A percentile compares a stretch with the other conserved stretches of the same genome.
Evolutionary conservation across 768 basidiomycete genomes (phyloP).

Genomic region (Rickenella mellea): DNA sequence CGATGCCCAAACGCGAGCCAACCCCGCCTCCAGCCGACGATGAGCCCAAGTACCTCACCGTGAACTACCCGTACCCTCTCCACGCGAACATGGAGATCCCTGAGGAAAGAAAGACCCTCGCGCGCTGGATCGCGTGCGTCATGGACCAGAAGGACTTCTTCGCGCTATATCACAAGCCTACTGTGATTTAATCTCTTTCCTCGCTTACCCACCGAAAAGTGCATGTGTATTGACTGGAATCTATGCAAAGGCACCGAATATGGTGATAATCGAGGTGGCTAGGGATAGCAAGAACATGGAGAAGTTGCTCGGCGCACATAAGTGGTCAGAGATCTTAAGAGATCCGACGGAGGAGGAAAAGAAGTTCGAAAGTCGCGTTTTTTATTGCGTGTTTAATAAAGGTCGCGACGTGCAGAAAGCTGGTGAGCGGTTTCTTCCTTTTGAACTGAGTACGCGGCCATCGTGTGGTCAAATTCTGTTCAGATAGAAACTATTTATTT

Average conservation of each 20-base stretch:
- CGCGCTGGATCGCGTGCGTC: slow-evolving; percentile 38
- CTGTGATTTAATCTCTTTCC: slow-evolving; percentile 22
- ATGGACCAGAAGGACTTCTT: slow-evolving; percentile 27
- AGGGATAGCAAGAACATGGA: slow-evolving; percentile 24
- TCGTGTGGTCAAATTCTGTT: too few species aligned
- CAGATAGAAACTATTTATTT: not conserved
- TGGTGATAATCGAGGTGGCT: slow-evolving; percentile 40
- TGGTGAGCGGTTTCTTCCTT: slow-evolving; percentile 22
- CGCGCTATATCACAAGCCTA: slow-evolving; percentile 39
- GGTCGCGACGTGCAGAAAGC: slow-evolving; percentile 40
- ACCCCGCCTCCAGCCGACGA: slow-evolving; percentile 35
- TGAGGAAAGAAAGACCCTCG: slow-evolving; percentile 26
- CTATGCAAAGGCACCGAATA: slow-evolving; percentile 27
- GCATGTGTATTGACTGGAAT: not conserved
- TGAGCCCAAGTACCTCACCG: slow-evolving; percentile 37
- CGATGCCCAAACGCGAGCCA: slow-evolving; percentile 31
- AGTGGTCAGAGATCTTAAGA: slow-evolving; percentile 36
- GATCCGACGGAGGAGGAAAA: slow-evolving; percentile 29
- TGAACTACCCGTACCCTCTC: slow-evolving; percentile 40
- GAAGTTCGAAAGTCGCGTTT: slow-evolving; percentile 28
- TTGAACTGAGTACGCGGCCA: too few species aligned
- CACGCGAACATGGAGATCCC: slow-evolving; percentile 36
- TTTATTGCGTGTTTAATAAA: slow-evolving; percentile 30
- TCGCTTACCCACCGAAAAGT: slow-evolving; percentile 3
- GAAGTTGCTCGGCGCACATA: slow-evolving; percentile 39